These are phyloP conservation scores for Sugiyamaella qingdaonensis DNA, from an alignment of 805 yeast species.

Conservation along the genomic window DNA sequence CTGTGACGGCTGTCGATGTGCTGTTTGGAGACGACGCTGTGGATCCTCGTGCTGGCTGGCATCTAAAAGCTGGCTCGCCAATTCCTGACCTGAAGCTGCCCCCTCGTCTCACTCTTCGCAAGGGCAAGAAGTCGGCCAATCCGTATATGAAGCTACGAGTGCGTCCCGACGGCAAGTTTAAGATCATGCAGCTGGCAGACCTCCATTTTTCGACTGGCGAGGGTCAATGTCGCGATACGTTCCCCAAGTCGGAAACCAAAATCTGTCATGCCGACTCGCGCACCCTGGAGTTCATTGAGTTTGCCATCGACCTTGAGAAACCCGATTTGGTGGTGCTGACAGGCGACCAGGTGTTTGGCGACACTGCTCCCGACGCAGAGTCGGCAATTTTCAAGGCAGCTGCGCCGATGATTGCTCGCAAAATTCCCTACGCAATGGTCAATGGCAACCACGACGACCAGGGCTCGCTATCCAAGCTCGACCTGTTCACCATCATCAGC, in stretches of 20 bases:
- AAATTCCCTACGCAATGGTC: constrained; percentile 78
- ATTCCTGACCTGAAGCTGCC: constrained; percentile 16
- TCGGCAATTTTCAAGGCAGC: constrained; percentile 76
- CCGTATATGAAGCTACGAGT: constrained; percentile 31
- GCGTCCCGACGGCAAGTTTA: constrained; percentile 50
- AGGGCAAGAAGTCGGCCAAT: constrained; percentile 13
- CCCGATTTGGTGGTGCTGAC: constrained; percentile 86
- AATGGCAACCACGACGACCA: constrained; percentile 96
- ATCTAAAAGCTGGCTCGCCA: constrained; percentile 31
- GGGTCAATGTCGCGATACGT: constrained; percentile 69
- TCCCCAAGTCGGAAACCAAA: constrained; percentile 28
- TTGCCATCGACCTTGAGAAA: constrained; percentile 63
- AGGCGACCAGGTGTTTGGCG: constrained; percentile 91
- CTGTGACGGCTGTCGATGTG: constrained; percentile 59
- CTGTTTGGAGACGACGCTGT: constrained; percentile 68
- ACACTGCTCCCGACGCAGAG: constrained; percentile 70
- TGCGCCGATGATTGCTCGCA: constrained; percentile 58
- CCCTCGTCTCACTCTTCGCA: constrained; percentile 27
- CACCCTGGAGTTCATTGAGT: constrained; percentile 57
- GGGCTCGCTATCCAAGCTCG: constrained; percentile 58
- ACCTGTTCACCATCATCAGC: constrained; percentile 53
- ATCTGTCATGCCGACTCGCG: constrained; percentile 75
- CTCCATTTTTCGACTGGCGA: constrained; percentile 82
- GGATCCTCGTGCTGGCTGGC: constrained; percentile 78
- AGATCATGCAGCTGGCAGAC: constrained; percentile 86